Evolutionary conservation across 306 rosid species (phyloP).

Genomic region (Vigna angularis): DNA sequence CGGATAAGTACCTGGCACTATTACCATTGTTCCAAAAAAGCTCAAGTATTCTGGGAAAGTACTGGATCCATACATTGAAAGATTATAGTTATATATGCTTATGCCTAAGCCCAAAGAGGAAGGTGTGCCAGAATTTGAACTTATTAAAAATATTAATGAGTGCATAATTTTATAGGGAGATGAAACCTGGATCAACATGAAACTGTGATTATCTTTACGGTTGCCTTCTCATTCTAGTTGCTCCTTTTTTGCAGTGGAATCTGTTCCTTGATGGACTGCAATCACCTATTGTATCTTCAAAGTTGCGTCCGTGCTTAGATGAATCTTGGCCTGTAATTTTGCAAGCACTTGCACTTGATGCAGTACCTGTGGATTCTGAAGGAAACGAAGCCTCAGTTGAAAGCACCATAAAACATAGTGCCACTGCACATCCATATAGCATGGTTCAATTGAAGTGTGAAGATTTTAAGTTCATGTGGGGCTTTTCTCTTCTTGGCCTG

Average conservation of each 20-base stretch:
- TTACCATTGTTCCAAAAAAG: conserved; percentile 89
- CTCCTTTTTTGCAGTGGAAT: conserved; percentile 72
- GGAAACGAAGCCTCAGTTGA: conserved; percentile 51
- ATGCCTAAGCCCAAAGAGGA: conserved; percentile 69
- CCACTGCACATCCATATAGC: conserved; percentile 66
- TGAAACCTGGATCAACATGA: conserved; percentile 12
- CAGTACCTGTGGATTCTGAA: conserved; percentile 76
- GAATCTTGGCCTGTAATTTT: conserved; percentile 99
- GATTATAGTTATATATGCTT: conserved; percentile 81
- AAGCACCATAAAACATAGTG: conserved; percentile 47
- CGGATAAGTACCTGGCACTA: conserved; percentile 78
- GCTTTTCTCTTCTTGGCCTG: conserved; percentile 81
- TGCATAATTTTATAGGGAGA: conserved; percentile 38
- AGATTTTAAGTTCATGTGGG: conserved; percentile 89
- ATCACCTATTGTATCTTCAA: conserved; percentile 77
- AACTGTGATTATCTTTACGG: conserved; percentile 32
- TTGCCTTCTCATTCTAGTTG: conserved; percentile 42
- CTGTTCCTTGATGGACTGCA: conserved; percentile 91
- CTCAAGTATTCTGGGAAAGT: conserved; percentile 83
- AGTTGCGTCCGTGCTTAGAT: conserved; percentile 83
- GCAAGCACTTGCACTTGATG: conserved; percentile 95
- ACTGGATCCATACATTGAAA: conserved; percentile 82
- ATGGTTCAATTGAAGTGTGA: conserved; percentile 82
- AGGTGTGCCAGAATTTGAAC: conserved; percentile 60
- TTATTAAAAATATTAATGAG: conserved; percentile 18